These are phyloP conservation scores for Cryoendolithus antarcticus DNA, from an alignment of 2,329 filamentous ascomycete species.

Conservation along the genomic window DNA sequence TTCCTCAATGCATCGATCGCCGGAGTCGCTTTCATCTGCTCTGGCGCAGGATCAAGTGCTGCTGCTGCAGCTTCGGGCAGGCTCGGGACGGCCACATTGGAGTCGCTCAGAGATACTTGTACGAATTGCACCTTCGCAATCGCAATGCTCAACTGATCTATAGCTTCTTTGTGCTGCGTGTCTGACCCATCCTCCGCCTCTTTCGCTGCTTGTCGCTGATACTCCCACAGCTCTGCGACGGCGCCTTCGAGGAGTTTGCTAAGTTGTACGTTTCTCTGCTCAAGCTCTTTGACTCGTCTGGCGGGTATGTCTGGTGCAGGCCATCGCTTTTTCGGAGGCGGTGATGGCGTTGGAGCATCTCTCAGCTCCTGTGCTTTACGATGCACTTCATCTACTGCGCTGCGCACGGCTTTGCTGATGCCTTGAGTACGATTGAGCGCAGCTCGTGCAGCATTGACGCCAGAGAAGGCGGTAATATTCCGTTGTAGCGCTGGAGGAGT, in stretches of 20 bases:
- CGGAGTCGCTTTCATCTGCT: neutral
- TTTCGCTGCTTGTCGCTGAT: slow-evolving; percentile 38
- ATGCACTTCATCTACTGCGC: slow-evolving; percentile 66
- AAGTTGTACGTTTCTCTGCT: slow-evolving; percentile 54
- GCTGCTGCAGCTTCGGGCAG: slow-evolving; percentile 20
- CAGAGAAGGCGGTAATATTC: slow-evolving; percentile 23
- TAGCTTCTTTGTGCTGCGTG: slow-evolving; percentile 18
- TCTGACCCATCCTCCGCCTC: slow-evolving; percentile 25
- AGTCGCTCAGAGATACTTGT: slow-evolving; percentile 38
- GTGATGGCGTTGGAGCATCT: slow-evolving; percentile 24
- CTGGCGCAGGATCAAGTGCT: neutral
- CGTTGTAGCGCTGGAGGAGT: slow-evolving; percentile 22
- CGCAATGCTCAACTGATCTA: slow-evolving; percentile 33
- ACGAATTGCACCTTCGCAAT: slow-evolving; percentile 41
- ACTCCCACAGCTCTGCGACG: slow-evolving; percentile 48
- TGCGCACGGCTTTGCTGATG: slow-evolving; percentile 69
- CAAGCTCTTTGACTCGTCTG: slow-evolving; percentile 38
- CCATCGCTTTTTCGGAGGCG: no score
- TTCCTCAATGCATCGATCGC: neutral
- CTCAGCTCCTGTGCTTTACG: slow-evolving; percentile 62
- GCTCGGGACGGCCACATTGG: slow-evolving; percentile 11
- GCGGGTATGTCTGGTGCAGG: slow-evolving; percentile 2
- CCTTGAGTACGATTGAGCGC: slow-evolving; percentile 28
- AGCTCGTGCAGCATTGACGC: slow-evolving; percentile 9
- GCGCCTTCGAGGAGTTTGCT: slow-evolving; percentile 57